Evolutionary conservation across 805 yeast genomes (phyloP).

Genomic region (Starmerella geochares): DNA sequence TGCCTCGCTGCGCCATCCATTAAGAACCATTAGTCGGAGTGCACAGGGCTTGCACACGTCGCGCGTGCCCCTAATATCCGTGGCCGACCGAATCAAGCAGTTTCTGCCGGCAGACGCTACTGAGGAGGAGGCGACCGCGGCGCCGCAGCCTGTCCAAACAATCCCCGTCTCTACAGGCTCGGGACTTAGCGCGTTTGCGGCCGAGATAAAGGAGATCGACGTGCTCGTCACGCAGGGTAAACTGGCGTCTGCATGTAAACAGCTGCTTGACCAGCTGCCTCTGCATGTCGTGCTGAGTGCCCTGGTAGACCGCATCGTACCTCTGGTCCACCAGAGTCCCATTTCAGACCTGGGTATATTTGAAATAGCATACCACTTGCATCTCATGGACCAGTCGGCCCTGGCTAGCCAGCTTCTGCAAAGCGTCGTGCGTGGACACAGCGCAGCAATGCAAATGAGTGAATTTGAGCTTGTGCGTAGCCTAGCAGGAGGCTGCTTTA

Average conservation of each 20-base stretch:
- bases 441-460: not conserved
- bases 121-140: not conserved
- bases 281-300: conserved; percentile 15
- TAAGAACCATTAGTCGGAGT: not conserved
- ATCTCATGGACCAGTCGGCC: conserved; percentile 15
- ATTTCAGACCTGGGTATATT: conserved; percentile 17
- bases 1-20: not conserved
- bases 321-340: conserved; percentile 6
- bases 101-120: conserved; percentile 17
- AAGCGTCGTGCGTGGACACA: not conserved
- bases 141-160: not conserved
- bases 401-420: conserved; percentile 22
- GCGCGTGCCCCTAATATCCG: conserved; percentile 7
- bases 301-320: conserved; percentile 17
- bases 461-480: not conserved
- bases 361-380: conserved; percentile 18
- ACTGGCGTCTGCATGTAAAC: conserved; percentile 12
- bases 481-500: not conserved
- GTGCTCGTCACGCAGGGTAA: conserved; percentile 5
- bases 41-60: not conserved
- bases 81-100: conserved; percentile 20
- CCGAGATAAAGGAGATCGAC: conserved; percentile 12
- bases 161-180: not conserved
- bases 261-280: conserved; percentile 17
- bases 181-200: conserved; percentile 1